phyloP scores from a whole-genome alignment of 768 basidiomycete genomes.

The Rhizopogon vinicolor region DNA sequence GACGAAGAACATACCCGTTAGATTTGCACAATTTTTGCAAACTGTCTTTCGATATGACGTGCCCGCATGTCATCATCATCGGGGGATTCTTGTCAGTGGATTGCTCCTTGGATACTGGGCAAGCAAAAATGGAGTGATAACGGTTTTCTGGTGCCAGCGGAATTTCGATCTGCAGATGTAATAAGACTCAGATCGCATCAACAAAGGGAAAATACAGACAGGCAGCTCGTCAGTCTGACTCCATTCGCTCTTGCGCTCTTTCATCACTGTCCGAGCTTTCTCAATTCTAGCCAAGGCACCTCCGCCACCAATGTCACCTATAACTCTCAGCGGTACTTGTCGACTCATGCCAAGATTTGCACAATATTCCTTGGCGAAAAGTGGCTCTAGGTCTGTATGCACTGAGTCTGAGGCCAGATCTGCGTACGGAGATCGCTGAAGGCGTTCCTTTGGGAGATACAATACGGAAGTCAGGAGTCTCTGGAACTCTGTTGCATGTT shows the following conservation, averaged over 20 bases:
- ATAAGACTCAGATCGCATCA: constrained; percentile 1
- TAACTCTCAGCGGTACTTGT: constrained; percentile 82
- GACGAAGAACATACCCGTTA: constrained; percentile 55
- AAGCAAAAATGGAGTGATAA: constrained; percentile 96
- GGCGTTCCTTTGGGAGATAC: constrained; percentile 64
- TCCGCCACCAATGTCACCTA: constrained; percentile 90
- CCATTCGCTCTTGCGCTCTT: constrained; percentile 92
- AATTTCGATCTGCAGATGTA: constrained; percentile 76
- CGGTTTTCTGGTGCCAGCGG: constrained; percentile 80
- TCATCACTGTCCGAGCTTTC: constrained; percentile 91
- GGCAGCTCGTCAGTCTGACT: constrained; percentile 86
- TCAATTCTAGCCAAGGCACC: constrained; percentile 90
- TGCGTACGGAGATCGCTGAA: constrained; percentile 69
- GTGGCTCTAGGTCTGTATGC: constrained; percentile 72
- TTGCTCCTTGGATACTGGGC: constrained; percentile 97
- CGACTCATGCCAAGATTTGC: constrained; percentile 83
- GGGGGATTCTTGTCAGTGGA: constrained; percentile 91
- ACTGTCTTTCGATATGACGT: constrained; percentile 92
- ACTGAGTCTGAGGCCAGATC: constrained; percentile 68
- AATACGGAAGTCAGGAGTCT: constrained; percentile 66
- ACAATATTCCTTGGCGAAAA: constrained; percentile 90
- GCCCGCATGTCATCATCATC: constrained; percentile 97
- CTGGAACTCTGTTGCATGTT: constrained; percentile 59
- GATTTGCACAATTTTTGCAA: constrained; percentile 85
- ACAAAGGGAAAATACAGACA: constrained; percentile 33